These are phyloP conservation scores for Pseudonitzschia delicatissima DNA, from an alignment of 108 stramenopile genomes.

Conservation along the genomic window DNA sequence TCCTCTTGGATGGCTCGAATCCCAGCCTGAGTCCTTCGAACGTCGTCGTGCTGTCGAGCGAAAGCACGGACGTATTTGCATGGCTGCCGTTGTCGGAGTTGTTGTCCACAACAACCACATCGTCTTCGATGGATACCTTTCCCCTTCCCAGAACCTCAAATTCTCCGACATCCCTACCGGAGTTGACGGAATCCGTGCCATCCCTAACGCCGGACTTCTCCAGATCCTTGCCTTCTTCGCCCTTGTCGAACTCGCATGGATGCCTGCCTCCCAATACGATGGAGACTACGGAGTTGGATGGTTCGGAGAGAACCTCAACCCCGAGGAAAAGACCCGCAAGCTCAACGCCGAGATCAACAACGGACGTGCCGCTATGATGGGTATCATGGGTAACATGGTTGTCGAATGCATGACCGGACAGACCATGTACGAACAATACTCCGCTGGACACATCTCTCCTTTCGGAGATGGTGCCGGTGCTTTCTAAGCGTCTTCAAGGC, in stretches of 20 bases:
- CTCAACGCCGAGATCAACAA: constrained; percentile 35
- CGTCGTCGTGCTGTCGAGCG: constrained; percentile 56
- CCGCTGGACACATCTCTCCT: constrained; percentile 53
- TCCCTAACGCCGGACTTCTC: constrained; percentile 41
- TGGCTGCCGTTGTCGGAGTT: constrained; percentile 73
- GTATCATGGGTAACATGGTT: constrained; percentile 49
- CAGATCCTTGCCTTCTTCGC: constrained; percentile 62
- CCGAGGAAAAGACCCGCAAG: constrained; percentile 21
- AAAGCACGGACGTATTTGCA: constrained; percentile 63
- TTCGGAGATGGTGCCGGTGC: constrained; percentile 54
- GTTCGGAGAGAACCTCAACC: constrained; percentile 23
- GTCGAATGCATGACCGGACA: constrained; percentile 44
- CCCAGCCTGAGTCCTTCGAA: constrained; percentile 40
- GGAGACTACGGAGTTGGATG: constrained; percentile 56
- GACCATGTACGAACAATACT: constrained; percentile 53
- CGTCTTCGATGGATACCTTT: constrained; percentile 53
- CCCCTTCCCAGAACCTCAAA: constrained; percentile 42
- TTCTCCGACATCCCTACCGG: constrained; percentile 56
- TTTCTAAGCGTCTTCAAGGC: constrained; percentile 27
- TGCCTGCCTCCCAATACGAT: constrained; percentile 55
- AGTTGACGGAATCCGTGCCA: constrained; percentile 47
- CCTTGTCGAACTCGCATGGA: constrained; percentile 55
- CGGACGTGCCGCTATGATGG: constrained; percentile 58
- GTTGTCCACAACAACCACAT: constrained; percentile 72
- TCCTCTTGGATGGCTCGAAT: constrained; percentile 48